These are phyloP conservation scores for Phytophthora pseudosyringae DNA, from an alignment of 352 stramenopile genomes.

Conservation along the genomic window DNA sequence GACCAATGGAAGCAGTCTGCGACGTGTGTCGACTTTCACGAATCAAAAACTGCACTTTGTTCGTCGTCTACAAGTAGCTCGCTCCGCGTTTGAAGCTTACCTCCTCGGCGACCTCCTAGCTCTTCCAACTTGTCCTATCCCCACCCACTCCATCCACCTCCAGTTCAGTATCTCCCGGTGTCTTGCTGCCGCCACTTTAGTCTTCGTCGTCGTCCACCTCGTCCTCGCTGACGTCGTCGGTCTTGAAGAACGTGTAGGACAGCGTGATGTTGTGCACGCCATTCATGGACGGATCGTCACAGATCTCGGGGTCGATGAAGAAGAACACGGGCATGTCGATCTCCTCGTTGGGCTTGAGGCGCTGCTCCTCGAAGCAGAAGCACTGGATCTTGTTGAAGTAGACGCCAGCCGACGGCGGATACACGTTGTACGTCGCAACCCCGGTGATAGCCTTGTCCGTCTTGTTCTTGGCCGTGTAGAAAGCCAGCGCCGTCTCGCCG, in stretches of 20 bases:
- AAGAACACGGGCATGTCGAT: slow-evolving; percentile 99
- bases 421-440: slow-evolving; percentile 99
- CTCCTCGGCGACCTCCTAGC: slow-evolving; percentile 1
- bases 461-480: slow-evolving; percentile 99
- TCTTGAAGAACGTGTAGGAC: slow-evolving; percentile 99
- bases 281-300: slow-evolving; percentile 96
- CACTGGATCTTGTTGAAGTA: slow-evolving; percentile 99
- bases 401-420: slow-evolving; percentile 95
- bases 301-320: slow-evolving; percentile 99
- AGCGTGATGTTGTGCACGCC: slow-evolving; percentile 98
- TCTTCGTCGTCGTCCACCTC: slow-evolving; percentile 83
- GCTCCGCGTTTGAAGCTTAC: background rate
- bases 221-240: slow-evolving; percentile 93
- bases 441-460: slow-evolving; percentile 97
- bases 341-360: slow-evolving; percentile 96
- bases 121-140: background rate
- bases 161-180: background rate
- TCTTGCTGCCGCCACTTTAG: slow-evolving; percentile 18
- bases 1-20: slow-evolving; percentile 11
- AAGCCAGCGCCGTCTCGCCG: slow-evolving; percentile 98
- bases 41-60: slow-evolving; percentile 3
- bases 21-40: slow-evolving; percentile 7
- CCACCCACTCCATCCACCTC: background rate
- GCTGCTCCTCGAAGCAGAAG: slow-evolving; percentile 99
- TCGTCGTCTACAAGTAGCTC: slow-evolving; percentile 10